Evolutionary conservation across 768 basidiomycete species (phyloP), one percentile per base, ranked within the genome.

Genomic region (Pholiota conissans): DNA sequence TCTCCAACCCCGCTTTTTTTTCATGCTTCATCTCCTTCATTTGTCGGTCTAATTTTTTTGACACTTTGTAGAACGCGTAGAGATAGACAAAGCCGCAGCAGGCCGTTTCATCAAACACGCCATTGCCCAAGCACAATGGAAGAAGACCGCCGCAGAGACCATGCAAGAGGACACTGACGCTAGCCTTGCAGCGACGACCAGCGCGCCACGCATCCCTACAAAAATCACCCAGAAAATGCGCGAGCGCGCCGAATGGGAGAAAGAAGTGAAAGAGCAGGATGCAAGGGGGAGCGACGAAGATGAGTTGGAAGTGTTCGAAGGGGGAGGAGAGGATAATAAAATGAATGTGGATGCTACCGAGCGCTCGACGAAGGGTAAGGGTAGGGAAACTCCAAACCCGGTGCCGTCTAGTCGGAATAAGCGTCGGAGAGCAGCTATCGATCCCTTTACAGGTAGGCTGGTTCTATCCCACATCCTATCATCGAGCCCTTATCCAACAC

Each of bases 101-200:
- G 74, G 76, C 42, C 84, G 93, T 28, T 95, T 95, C 72, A 94
- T 95, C 70, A 90, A 87, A 70, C 81, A 90, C 67, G 90, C 91
- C 27, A 91, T 93, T 40, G 74, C 87, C 1, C 87, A 87, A 69
- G 83, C 82, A 11, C 78, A 80, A 61, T 65, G 74, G 58, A 69
- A 65, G 34, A 71, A 73, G 50, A 67, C 71, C 1, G 59, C 76
- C 8, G 68, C 69, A 5, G 72, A 78, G 48, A 74, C 72, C 40
- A 65, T 62, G 14, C 66, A 71, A 56, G 62, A 60, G 13, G 58
- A 48, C 7, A 57, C 51, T 18, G 49, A 52, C 46, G 35, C 49
- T 2, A 55, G 35, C 16, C 6, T 13, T 32, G 39, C 45, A 45
- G 28, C 27, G 37, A 42, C 49, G 30, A 40, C 70, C 28, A 68